Evolutionary conservation across 2,329 filamentous ascomycete species (phyloP).

Genomic region (Xylaria sp.): DNA sequence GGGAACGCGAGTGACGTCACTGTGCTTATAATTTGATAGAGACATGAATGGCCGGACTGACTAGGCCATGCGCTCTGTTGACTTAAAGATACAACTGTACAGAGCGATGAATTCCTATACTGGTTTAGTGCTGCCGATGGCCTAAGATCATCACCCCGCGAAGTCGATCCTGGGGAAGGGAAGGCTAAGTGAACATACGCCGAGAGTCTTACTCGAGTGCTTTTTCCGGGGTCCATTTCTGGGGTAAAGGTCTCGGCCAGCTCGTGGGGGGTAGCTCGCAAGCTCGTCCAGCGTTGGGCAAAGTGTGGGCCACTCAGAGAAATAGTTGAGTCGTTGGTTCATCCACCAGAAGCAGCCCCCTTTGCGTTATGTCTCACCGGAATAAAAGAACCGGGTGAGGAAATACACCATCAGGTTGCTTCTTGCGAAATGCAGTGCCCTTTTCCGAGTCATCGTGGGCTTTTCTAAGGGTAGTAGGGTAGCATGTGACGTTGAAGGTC

Average conservation of each 20-base stretch:
- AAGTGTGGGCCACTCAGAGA: slow-evolving; percentile 1
- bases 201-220: slow-evolving; percentile 1
- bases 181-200: slow-evolving; percentile 4
- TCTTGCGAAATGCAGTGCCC: neutral
- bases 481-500: slow-evolving; percentile 9
- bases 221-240: neutral
- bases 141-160: slow-evolving; percentile 6
- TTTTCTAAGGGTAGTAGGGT: neutral
- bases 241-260: slow-evolving; percentile 1
- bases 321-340: neutral
- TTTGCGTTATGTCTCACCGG: neutral
- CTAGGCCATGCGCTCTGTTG: neutral
- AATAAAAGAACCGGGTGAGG: neutral
- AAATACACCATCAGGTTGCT: neutral
- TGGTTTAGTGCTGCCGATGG: neutral
- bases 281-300: slow-evolving; percentile 26
- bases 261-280: slow-evolving; percentile 19
- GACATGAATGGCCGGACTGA: neutral
- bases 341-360: neutral
- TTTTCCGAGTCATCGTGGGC: neutral
- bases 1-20: neutral
- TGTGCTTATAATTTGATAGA: neutral
- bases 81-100: neutral
- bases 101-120: neutral
- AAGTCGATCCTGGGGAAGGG: slow-evolving; percentile 9